Percentiles rank a stretch among this genome's conserved stretches.
Evolutionary conservation across 176 grass and related monocot genomes (phyloP).

Genomic region (Hyparrhenia diplandra): DNA sequence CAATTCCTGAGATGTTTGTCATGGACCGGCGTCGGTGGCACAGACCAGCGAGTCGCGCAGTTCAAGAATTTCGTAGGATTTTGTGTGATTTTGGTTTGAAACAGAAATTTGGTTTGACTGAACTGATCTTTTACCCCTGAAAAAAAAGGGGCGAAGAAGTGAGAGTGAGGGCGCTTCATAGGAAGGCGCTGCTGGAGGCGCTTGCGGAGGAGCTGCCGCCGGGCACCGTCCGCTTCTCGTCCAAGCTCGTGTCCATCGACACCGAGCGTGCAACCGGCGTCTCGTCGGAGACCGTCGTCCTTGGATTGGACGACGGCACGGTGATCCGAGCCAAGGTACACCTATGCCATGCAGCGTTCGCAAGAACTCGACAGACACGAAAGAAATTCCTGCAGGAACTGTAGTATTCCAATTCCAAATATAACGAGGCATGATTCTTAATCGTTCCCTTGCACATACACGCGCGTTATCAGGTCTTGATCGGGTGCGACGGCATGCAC

Average conservation of each 20-base stretch:
- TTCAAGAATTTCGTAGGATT: too few species aligned
- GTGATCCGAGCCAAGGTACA: slow-evolving; percentile 68
- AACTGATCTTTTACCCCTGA: too few species aligned
- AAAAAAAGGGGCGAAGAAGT: background rate
- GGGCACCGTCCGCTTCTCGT: slow-evolving; percentile 63
- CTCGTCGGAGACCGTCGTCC: slow-evolving; percentile 22
- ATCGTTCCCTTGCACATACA: too few species aligned
- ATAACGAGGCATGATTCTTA: too few species aligned
- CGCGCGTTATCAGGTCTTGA: slow-evolving; percentile 29
- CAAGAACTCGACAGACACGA: background rate
- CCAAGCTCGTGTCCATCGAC: slow-evolving; percentile 50
- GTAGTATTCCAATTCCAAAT: too few species aligned
- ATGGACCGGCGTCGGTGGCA: too few species aligned
- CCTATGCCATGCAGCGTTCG: background rate
- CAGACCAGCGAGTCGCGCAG: too few species aligned
- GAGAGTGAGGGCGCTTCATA: slow-evolving; percentile 28
- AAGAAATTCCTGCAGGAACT: too few species aligned
- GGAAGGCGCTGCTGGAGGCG: slow-evolving; percentile 52
- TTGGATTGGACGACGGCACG: slow-evolving; percentile 55
- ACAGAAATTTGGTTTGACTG: too few species aligned
- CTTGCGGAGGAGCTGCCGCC: slow-evolving; percentile 60
- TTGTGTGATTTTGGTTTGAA: background rate
- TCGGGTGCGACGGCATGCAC: slow-evolving; percentile 68
- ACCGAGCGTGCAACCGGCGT: background rate
- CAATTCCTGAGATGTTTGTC: too few species aligned